Conservation (phyloP, 73 alveolate species). For the Tetrahymena borealis region DNA sequence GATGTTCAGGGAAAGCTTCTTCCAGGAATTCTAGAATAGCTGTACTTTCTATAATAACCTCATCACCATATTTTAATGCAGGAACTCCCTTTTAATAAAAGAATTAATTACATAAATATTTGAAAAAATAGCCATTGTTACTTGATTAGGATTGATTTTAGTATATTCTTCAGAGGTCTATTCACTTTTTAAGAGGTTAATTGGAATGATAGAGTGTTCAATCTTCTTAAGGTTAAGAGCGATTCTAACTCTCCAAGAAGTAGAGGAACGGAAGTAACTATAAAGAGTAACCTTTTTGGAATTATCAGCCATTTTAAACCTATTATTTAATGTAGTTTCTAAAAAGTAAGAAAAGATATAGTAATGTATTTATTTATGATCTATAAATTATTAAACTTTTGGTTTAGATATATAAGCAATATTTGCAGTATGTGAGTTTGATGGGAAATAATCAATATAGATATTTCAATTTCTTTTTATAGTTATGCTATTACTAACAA, state of each 20-base stretch:
- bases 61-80: slow-evolving; percentile 11
- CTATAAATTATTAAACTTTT: too few species aligned
- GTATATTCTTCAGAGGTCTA: slow-evolving; percentile 49
- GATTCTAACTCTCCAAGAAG: slow-evolving; percentile 65
- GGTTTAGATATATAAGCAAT: too few species aligned
- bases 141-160: slow-evolving; percentile 59
- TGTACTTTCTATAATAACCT: neutral
- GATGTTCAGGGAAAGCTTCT: slow-evolving; percentile 56
- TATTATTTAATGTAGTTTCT: too few species aligned
- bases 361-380: too few species aligned
- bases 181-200: slow-evolving; percentile 50
- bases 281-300: slow-evolving; percentile 15
- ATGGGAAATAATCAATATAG: too few species aligned
- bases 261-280: slow-evolving; percentile 55
- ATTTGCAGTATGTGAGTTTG: too few species aligned
- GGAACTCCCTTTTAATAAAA: slow-evolving; percentile 43
- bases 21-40: slow-evolving; percentile 65
- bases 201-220: slow-evolving; percentile 37
- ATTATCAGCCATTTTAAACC: neutral
- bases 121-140: neutral
- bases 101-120: neutral
- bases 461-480: too few species aligned
- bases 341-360: too few species aligned
- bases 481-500: too few species aligned
- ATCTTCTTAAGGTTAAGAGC: slow-evolving; percentile 60